phyloP scores from a whole-genome alignment of 177 flowering plant species.

The Telopea speciosissima region DNA sequence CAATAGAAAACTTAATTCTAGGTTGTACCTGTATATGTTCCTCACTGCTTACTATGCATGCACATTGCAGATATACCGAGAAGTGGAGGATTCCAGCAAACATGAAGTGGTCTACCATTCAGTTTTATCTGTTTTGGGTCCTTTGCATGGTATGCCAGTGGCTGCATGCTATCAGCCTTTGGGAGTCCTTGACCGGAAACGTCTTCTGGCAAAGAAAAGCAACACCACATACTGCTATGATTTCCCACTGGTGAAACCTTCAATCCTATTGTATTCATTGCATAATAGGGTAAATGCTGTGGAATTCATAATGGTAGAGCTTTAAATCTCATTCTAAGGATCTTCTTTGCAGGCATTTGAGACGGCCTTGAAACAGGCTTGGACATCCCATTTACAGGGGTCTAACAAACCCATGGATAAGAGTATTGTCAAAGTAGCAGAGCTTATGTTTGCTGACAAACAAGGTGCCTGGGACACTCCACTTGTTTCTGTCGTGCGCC shows the following conservation, averaged over 20 bases:
- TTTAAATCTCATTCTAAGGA: neutral
- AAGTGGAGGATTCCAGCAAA: conserved; percentile 55
- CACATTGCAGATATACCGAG: conserved; percentile 69
- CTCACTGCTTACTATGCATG: conserved; percentile 3
- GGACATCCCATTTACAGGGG: conserved; percentile 51
- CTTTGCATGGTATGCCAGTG: conserved; percentile 69
- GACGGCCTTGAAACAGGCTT: conserved; percentile 60
- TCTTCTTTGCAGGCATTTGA: conserved; percentile 75
- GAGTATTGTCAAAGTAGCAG: conserved; percentile 53
- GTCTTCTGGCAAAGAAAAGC: conserved; percentile 81
- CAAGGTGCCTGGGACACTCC: conserved; percentile 79
- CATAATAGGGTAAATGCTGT: neutral
- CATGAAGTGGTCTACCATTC: conserved; percentile 66
- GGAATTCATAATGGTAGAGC: neutral
- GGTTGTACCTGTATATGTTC: neutral
- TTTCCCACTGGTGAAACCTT: conserved; percentile 73
- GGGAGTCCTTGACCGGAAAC: conserved; percentile 73
- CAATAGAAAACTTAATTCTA: neutral
- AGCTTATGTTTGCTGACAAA: conserved; percentile 66
- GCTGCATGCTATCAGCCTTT: conserved; percentile 69
- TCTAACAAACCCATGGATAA: conserved; percentile 41
- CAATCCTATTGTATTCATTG: neutral
- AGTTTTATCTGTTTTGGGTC: conserved; percentile 34
- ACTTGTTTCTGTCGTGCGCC: conserved; percentile 60
- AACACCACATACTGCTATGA: conserved; percentile 98